phyloP scores from a whole-genome alignment of 129 eudicot species.

The Kitagawia praeruptora region DNA sequence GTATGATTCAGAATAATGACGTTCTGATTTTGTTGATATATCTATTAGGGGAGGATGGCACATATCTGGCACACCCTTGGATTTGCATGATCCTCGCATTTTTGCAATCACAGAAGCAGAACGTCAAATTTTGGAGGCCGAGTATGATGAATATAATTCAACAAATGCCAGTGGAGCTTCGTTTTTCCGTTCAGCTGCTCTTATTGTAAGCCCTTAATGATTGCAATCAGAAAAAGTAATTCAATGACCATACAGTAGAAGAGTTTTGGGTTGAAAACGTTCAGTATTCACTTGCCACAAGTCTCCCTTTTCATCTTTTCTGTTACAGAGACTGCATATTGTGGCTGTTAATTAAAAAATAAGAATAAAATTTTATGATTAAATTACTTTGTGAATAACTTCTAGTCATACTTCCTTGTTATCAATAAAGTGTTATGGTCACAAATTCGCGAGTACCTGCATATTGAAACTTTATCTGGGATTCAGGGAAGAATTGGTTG shows the following conservation, averaged over 20 bases:
- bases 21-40: constrained; percentile 10
- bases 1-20: not conserved
- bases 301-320: not conserved
- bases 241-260: not conserved
- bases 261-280: not conserved
- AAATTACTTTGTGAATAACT: not conserved
- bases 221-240: not conserved
- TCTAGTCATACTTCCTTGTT: not conserved
- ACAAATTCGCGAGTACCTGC: not conserved
- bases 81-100: constrained; percentile 83
- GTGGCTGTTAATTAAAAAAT: not conserved
- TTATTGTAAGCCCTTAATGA: constrained; percentile 51
- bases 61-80: constrained; percentile 80
- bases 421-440: not conserved
- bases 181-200: constrained; percentile 93
- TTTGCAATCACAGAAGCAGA: constrained; percentile 92
- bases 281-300: not conserved
- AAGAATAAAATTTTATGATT: not conserved
- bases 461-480: not conserved
- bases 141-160: constrained; percentile 79
- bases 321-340: not conserved
- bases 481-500: not conserved
- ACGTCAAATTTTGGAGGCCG: constrained; percentile 82
- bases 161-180: constrained; percentile 90
- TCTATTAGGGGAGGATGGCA: constrained; percentile 89